Base-by-base conservation (phyloP, 345 rosid genomes). In the Corchorus olitorius region DNA sequence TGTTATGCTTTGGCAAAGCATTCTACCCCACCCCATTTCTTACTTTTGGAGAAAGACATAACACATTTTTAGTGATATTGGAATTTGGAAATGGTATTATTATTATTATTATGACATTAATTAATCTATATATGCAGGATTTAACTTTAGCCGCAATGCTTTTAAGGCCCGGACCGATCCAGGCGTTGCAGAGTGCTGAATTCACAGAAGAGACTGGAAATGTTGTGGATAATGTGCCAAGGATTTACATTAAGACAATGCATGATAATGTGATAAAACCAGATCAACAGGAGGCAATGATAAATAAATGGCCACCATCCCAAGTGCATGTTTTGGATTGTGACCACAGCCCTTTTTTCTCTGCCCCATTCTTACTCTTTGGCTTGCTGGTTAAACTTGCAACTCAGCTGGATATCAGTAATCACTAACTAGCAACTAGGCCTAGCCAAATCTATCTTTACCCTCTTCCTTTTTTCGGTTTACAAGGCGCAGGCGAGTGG, bases 331-430 rank as follows among this genome's bases (percentile, higher is more conserved):
- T 59, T 48, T 9, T 95, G 85, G 96, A 93, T 5, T 82, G 85
- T 9, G 99, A 95, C 77, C 99, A 95, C 80, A 89, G 92, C 79
- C 98, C 99, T 3, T 88, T 88, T 66, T 95, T 95, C 84, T 93
- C 98, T 27, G 73, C 88, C 68, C 91, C 98, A 2, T 87, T 89
- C 75, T 43, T 73, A 76, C 94, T 95, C 75, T 81, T 81, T 33
- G 99, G 96, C 62, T 69, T 90, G 69, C 92, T 95, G 34, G 70
- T 93, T 59, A 87, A 95, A 81, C 90, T 89, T 27, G 91, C 88
- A 1, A 74, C 87, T 82, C 89, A 11, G 50, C 70, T 9, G 88
- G 80, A 55, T 80, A 49, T 49, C 1, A 27, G 27, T 27, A 72
- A 71, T 53, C 27, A 27, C 27, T 73, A 60, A 16, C 53, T n/a